These are phyloP conservation scores for Didymella exigua DNA, from an alignment of 2,329 filamentous ascomycete species.

Conservation along the genomic window DNA sequence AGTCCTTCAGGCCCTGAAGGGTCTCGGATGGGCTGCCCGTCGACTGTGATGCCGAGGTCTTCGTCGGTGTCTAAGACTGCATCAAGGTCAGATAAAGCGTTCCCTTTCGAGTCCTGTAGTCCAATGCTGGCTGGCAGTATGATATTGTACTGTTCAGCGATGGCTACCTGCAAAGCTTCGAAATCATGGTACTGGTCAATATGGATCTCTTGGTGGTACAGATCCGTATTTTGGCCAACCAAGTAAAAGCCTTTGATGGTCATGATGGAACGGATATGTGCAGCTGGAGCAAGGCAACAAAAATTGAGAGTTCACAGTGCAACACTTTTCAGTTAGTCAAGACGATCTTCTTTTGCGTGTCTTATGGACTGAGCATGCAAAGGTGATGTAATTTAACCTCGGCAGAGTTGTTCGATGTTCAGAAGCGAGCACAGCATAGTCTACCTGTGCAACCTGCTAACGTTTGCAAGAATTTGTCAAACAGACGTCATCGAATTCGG, in stretches of 20 bases:
- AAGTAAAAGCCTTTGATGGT: slow-evolving; percentile 25
- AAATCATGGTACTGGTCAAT: slow-evolving; percentile 25
- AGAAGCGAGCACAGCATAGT: not conserved
- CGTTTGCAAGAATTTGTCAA: not conserved
- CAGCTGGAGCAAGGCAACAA: not conserved
- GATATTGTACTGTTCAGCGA: slow-evolving; percentile 25
- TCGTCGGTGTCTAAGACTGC: slow-evolving; percentile 14
- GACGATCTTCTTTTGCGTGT: no score
- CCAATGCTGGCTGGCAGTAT: slow-evolving; percentile 19
- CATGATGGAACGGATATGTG: slow-evolving; percentile 7
- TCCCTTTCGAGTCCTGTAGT: slow-evolving; percentile 18
- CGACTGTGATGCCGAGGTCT: not conserved
- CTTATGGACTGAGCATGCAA: not conserved
- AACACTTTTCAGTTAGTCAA: not conserved
- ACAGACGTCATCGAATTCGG: not conserved
- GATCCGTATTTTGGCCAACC: slow-evolving; percentile 19
- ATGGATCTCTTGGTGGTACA: slow-evolving; percentile 23
- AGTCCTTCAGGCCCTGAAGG: not conserved
- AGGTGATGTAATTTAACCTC: not conserved
- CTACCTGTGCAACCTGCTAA: not conserved
- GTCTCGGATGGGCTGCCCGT: not conserved
- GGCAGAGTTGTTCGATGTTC: not conserved
- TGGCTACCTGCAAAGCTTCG: slow-evolving; percentile 19
- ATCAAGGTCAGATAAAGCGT: slow-evolving; percentile 18
- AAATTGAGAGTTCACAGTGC: not conserved